Percentiles rank a stretch among this genome's conserved stretches.
These are phyloP conservation scores for Sphagnum fallax DNA, from an alignment of 228 moss, liverwort and hornwort genomes.

Conservation along the genomic window DNA sequence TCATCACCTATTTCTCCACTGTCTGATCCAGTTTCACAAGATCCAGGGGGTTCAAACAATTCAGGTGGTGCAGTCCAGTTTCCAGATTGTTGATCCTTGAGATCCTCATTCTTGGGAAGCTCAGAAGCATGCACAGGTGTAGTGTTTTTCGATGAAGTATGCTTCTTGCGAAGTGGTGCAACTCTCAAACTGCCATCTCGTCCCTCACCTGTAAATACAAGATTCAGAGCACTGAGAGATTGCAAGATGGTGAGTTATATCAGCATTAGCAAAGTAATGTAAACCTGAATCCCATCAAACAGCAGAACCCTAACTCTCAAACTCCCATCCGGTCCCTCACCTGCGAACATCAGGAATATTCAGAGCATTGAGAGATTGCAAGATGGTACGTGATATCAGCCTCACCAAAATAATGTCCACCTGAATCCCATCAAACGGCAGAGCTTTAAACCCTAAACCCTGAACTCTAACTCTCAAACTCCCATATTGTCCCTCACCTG, in stretches of 20 bases:
- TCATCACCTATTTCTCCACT: slow-evolving; percentile 4
- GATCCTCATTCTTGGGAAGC: slow-evolving; percentile 8
- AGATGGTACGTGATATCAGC: background rate
- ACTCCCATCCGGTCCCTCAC: slow-evolving; percentile 39
- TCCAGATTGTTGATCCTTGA: slow-evolving; percentile 5
- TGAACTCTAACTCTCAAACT: no score
- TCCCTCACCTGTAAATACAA: slow-evolving; percentile 21
- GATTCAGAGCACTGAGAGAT: background rate
- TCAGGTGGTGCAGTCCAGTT: slow-evolving; percentile 3
- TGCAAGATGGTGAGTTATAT: background rate
- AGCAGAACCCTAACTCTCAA: slow-evolving; percentile 14
- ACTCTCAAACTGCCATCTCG: slow-evolving; percentile 51
- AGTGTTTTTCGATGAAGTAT: slow-evolving; percentile 10
- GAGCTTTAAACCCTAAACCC: background rate
- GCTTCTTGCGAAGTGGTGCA: slow-evolving; percentile 50
- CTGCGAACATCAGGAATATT: slow-evolving; percentile 10
- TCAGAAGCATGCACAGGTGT: slow-evolving; percentile 8
- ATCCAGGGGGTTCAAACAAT: slow-evolving; percentile 3
- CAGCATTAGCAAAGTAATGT: background rate
- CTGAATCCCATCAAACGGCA: slow-evolving; percentile 3
- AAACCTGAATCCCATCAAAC: slow-evolving; percentile 1
- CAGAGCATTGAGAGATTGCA: background rate
- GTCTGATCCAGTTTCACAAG: slow-evolving; percentile 9
- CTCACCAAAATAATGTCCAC: background rate
- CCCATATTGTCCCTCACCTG: no score